A percentile compares a stretch with the other conserved stretches of the same genome.
Evolutionary conservation across 371 early-diverging fungal species (phyloP).

Genomic region (Mortierella sp.): DNA sequence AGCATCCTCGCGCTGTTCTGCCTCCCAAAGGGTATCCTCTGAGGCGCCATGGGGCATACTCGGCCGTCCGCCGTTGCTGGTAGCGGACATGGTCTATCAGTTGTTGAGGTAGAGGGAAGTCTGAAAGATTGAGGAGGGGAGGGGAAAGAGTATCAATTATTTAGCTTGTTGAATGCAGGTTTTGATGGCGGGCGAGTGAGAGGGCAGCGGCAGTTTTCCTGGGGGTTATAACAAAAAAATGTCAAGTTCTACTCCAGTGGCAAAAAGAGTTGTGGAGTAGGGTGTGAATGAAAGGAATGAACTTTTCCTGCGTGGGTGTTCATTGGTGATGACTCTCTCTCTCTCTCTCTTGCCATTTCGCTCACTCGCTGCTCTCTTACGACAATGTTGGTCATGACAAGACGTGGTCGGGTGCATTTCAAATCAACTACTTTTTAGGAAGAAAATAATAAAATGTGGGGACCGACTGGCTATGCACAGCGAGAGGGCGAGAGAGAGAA

Average conservation of each 20-base stretch:
- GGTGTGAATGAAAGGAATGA: no score
- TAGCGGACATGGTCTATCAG: background rate
- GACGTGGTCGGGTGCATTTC: constrained; percentile 1
- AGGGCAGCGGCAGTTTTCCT: no score
- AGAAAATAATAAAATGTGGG: no score
- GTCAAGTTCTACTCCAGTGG: no score
- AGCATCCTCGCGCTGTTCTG: background rate
- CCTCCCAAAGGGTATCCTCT: constrained; percentile 16
- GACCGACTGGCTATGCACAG: no score
- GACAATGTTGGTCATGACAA: background rate
- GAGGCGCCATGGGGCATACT: constrained; percentile 9
- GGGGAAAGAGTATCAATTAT: no score
- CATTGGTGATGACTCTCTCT: background rate
- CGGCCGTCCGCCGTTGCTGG: constrained; percentile 1
- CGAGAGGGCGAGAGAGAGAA: background rate
- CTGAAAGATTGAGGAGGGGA: background rate
- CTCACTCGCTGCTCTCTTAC: background rate
- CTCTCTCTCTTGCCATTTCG: background rate
- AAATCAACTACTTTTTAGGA: constrained; percentile 13
- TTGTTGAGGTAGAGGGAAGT: background rate
- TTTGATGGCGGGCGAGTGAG: no score
- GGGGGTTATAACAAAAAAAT: no score
- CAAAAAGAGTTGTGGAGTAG: no score
- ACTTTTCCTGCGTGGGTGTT: background rate
- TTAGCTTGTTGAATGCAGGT: no score